These are phyloP conservation scores for Pythium oligandrum DNA, from an alignment of 352 stramenopile genomes.

Conservation along the genomic window DNA sequence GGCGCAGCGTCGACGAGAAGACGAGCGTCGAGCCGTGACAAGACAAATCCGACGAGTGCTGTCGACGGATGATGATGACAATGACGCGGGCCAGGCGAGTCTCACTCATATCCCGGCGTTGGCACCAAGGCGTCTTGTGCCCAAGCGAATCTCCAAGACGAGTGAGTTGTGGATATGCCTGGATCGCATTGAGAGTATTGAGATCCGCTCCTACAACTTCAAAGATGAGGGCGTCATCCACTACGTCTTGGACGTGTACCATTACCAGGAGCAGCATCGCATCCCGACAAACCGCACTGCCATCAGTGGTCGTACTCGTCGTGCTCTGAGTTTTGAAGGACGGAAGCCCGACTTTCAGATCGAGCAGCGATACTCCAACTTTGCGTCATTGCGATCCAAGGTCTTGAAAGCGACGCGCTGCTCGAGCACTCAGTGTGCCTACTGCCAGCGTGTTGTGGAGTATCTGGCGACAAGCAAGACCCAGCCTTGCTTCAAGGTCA, in stretches of 20 bases:
- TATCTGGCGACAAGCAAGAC: constrained; percentile 26
- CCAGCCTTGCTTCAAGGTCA: constrained; percentile 11
- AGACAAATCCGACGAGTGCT: no score
- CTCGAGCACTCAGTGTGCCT: constrained; percentile 21
- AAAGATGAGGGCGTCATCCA: constrained; percentile 41
- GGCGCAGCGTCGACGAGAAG: no score
- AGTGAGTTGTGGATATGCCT: constrained; percentile 52
- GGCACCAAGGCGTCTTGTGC: no score
- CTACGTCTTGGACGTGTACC: constrained; percentile 61
- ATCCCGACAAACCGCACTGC: constrained; percentile 22
- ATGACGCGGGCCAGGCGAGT: no score
- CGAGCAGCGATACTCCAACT: constrained; percentile 64
- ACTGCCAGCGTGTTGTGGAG: constrained; percentile 22
- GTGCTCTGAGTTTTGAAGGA: no score
- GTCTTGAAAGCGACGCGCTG: constrained; percentile 32
- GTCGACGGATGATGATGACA: no score
- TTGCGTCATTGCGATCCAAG: constrained; percentile 40
- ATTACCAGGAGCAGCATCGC: constrained; percentile 30
- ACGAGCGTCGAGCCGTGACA: no score
- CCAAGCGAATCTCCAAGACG: constrained; percentile 12
- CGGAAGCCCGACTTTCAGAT: constrained; percentile 44
- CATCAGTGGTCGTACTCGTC: no score
- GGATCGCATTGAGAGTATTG: constrained; percentile 50
- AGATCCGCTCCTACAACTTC: constrained; percentile 43
- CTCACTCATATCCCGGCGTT: no score